Evolutionary conservation across 192 early-diverging fungal species (phyloP).

Genomic region (Backusella circina): DNA sequence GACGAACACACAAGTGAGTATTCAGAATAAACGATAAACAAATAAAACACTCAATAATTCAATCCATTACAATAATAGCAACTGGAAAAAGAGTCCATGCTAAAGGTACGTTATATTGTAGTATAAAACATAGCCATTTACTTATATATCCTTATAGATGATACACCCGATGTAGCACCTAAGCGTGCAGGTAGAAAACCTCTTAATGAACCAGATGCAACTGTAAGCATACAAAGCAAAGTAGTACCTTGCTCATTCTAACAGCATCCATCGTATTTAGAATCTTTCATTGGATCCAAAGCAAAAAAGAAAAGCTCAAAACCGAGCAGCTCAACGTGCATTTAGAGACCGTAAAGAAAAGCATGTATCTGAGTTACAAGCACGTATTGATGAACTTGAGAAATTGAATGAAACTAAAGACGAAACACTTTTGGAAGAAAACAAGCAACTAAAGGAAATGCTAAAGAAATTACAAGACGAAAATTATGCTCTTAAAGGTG

Average conservation of each 20-base stretch:
- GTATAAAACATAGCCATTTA: neutral
- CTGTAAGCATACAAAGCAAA: neutral
- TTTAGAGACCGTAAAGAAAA: constrained; percentile 76
- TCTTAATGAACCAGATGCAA: constrained; percentile 6
- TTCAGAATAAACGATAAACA: neutral
- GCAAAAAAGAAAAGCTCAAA: constrained; percentile 39
- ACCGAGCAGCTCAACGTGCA: constrained; percentile 32
- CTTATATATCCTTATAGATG: neutral
- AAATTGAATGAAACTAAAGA: constrained; percentile 46
- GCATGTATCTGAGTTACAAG: constrained; percentile 76
- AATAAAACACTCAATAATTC: neutral
- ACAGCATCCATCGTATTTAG: neutral
- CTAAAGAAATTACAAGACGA: constrained; percentile 51
- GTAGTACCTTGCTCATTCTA: neutral
- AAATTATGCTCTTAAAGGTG: constrained; percentile 53
- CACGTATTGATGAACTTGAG: constrained; percentile 66
- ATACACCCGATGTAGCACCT: neutral
- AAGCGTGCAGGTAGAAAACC: constrained; percentile 30
- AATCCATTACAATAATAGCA: neutral
- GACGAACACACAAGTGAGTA: neutral
- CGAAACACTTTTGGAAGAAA: constrained; percentile 45
- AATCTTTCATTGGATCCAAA: constrained; percentile 21
- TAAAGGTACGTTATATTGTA: neutral
- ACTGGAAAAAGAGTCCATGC: neutral
- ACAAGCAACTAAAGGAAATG: constrained; percentile 44